Conservation (phyloP, 495 filamentous ascomycete species). For the Pyrenula aspistea region DNA sequence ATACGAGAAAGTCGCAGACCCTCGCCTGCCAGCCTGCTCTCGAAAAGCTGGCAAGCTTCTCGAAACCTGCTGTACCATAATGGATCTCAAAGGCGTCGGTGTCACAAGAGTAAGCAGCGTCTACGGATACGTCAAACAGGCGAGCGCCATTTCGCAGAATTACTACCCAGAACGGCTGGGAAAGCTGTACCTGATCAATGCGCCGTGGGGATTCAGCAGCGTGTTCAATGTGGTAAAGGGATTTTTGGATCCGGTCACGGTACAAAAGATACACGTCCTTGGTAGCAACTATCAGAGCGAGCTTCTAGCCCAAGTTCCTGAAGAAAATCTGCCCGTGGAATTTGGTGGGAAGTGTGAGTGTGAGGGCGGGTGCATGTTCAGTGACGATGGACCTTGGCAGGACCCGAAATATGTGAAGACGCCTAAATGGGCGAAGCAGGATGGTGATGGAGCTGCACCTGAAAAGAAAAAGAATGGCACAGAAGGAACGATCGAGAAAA, state of each 20-base stretch:
- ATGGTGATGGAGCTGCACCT: slow-evolving; percentile 9
- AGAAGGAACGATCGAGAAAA: slow-evolving; percentile 14
- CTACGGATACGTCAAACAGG: slow-evolving; percentile 71
- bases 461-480: slow-evolving; percentile 18
- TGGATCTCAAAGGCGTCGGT: slow-evolving; percentile 92
- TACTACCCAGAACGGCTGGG: slow-evolving; percentile 95
- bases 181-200: slow-evolving; percentile 92
- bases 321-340: slow-evolving; percentile 77
- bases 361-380: slow-evolving; percentile 70
- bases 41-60: slow-evolving; percentile 81
- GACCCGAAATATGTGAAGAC: slow-evolving; percentile 60
- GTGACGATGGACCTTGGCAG: slow-evolving; percentile 87
- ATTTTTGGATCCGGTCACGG: slow-evolving; percentile 93
- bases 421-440: slow-evolving; percentile 53
- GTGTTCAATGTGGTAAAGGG: slow-evolving; percentile 78
- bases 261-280: slow-evolving; percentile 88
- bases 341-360: slow-evolving; percentile 83
- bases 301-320: slow-evolving; percentile 70
- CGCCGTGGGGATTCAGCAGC: slow-evolving; percentile 80
- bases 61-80: slow-evolving; percentile 94
- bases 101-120: slow-evolving; percentile 68
- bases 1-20: slow-evolving; percentile 91
- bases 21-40: slow-evolving; percentile 87
- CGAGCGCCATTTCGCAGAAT: slow-evolving; percentile 81
- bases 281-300: slow-evolving; percentile 72